Conservation (phyloP, 139 green algal species). For the Spirogloea muscicola region DNA sequence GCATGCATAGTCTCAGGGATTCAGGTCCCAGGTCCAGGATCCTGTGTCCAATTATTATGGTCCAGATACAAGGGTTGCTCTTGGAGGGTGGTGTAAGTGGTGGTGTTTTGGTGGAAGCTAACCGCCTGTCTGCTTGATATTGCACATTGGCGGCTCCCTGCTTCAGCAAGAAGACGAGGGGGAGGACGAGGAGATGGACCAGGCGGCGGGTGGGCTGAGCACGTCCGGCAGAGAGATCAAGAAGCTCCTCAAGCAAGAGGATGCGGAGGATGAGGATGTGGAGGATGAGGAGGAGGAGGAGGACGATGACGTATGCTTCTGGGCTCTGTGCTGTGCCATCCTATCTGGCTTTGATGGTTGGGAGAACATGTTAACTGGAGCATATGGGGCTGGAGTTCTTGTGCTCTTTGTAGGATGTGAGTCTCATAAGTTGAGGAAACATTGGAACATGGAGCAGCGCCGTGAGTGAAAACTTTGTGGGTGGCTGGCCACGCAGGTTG, state of each 20-base stretch:
- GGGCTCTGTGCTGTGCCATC: neutral
- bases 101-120: too few species aligned
- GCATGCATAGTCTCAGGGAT: too few species aligned
- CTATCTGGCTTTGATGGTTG: neutral
- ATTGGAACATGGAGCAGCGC: neutral
- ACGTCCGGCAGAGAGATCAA: slow-evolving; percentile 8
- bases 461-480: neutral
- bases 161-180: slow-evolving; percentile 6
- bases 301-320: neutral
- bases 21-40: too few species aligned
- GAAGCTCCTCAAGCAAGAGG: neutral
- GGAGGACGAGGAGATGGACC: neutral
- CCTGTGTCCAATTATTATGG: too few species aligned
- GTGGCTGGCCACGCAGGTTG: too few species aligned
- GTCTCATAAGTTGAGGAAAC: neutral
- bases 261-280: neutral
- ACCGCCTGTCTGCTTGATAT: too few species aligned
- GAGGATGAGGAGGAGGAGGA: slow-evolving; percentile 16
- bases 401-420: neutral
- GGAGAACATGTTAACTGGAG: neutral
- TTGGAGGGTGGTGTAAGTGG: too few species aligned
- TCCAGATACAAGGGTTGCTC: too few species aligned
- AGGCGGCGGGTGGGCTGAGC: neutral
- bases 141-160: too few species aligned
- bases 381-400: neutral